Conservation (phyloP, 129 eudicot species). For the Arctium minus region DNA sequence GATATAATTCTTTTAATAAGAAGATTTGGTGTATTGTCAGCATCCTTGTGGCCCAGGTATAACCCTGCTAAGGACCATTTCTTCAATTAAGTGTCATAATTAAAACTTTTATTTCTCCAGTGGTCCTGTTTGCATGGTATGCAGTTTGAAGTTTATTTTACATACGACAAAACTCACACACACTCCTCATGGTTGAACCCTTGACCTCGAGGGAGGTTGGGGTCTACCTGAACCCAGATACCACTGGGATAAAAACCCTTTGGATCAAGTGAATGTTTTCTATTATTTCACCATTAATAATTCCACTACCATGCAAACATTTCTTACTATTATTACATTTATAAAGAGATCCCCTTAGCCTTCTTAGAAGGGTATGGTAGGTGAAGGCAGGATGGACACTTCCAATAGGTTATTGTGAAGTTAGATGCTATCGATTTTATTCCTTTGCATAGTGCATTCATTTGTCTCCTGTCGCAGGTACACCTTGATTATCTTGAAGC, state of each 20-base stretch:
- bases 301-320: neutral
- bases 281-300: neutral
- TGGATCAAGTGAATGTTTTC: constrained; percentile 2
- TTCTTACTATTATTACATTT: neutral
- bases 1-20: neutral
- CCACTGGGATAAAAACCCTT: neutral
- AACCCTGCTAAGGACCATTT: constrained; percentile 26
- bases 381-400: neutral
- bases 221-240: neutral
- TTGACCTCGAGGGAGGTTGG: neutral
- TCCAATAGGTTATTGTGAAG: neutral
- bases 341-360: neutral
- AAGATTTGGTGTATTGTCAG: constrained; percentile 18
- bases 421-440: neutral
- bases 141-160: neutral
- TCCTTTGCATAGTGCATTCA: constrained; percentile 1
- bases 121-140: constrained; percentile 24
- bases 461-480: constrained; percentile 48
- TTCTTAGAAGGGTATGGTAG: neutral
- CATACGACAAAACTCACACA: neutral
- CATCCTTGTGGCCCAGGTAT: neutral
- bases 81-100: constrained; percentile 7
- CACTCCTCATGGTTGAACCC: neutral
- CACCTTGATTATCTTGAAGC: constrained; percentile 99
- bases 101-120: constrained; percentile 11